These are phyloP conservation scores for Bipolaris gigantea DNA, from an alignment of 2,329 filamentous ascomycete species.

Conservation along the genomic window DNA sequence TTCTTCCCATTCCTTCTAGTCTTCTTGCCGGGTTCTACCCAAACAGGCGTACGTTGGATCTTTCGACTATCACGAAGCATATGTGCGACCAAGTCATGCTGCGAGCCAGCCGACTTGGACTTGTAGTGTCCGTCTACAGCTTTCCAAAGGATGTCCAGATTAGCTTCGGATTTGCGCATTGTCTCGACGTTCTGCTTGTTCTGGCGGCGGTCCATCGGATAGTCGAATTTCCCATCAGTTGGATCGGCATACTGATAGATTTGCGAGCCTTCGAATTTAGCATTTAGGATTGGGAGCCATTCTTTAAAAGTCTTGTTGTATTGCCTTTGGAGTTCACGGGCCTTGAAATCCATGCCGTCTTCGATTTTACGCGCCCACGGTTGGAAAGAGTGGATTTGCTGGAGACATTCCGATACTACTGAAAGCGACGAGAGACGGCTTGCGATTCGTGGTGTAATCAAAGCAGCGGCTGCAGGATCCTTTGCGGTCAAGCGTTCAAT, in stretches of 20 bases:
- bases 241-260: slow-evolving; percentile 32
- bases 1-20: slow-evolving; percentile 11
- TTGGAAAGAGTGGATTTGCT: slow-evolving; percentile 54
- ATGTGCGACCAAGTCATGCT: slow-evolving; percentile 16
- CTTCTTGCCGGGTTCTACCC: slow-evolving; percentile 44
- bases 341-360: slow-evolving; percentile 12
- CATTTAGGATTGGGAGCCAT: slow-evolving; percentile 4
- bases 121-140: slow-evolving; percentile 38
- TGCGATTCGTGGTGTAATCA: slow-evolving; percentile 47
- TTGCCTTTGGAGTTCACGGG: slow-evolving; percentile 1
- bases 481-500: slow-evolving; percentile 48
- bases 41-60: slow-evolving; percentile 55
- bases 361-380: slow-evolving; percentile 54
- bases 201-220: slow-evolving; percentile 53
- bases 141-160: slow-evolving; percentile 53
- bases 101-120: slow-evolving; percentile 6
- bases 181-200: slow-evolving; percentile 51
- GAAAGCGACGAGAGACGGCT: slow-evolving; percentile 50
- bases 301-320: slow-evolving; percentile 6
- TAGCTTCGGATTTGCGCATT: slow-evolving; percentile 52
- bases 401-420: slow-evolving; percentile 50
- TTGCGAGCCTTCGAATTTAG: slow-evolving; percentile 11
- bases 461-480: slow-evolving; percentile 40
- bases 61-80: slow-evolving; percentile 35
- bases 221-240: slow-evolving; percentile 49